Percentiles rank a stretch among this genome's conserved stretches.
Evolutionary conservation across 768 basidiomycete species (phyloP).

Genomic region (Galerina sulciceps): DNA sequence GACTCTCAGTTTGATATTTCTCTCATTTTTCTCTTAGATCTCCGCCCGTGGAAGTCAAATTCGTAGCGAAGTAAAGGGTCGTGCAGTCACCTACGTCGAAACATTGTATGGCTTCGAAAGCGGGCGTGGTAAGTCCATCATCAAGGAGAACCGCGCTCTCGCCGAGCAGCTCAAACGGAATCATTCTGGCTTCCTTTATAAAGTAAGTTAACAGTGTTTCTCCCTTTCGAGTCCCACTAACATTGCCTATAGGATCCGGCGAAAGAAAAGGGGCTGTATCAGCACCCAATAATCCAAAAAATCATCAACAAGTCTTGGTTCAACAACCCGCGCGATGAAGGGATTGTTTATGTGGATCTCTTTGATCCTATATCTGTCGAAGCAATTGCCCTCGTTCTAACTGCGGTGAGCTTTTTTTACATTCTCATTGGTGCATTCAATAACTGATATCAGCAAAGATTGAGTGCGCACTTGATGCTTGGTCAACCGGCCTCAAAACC

Average conservation of each 20-base stretch:
- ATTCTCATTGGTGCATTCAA: no score
- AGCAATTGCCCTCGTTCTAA: conserved; percentile 18
- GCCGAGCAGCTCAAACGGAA: conserved; percentile 24
- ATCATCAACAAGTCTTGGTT: conserved; percentile 29
- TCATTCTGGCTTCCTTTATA: conserved; percentile 17
- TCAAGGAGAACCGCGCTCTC: conserved; percentile 19
- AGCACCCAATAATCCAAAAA: conserved; percentile 27
- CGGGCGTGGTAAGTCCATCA: conserved; percentile 17
- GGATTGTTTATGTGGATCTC: conserved; percentile 19
- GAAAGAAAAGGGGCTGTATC: conserved; percentile 23
- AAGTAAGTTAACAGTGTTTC: conserved; percentile 13
- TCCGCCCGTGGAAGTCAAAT: conserved; percentile 21
- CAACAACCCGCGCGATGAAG: conserved; percentile 26
- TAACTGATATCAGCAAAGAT: background rate
- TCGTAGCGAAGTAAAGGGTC: conserved; percentile 25
- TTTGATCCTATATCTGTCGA: conserved; percentile 25
- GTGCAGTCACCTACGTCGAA: conserved; percentile 14
- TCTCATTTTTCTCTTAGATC: conserved; percentile 8
- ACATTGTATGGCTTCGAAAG: conserved; percentile 23
- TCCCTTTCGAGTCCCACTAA: background rate
- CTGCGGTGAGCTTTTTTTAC: conserved; percentile 12
- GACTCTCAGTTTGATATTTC: background rate
- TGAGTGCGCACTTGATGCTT: conserved; percentile 4
- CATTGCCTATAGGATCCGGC: background rate
- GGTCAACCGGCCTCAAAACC: background rate